Evolutionary conservation across 345 rosid species (phyloP), one percentile per base, ranked within the genome.

Genomic region (Aegle marmelos): DNA sequence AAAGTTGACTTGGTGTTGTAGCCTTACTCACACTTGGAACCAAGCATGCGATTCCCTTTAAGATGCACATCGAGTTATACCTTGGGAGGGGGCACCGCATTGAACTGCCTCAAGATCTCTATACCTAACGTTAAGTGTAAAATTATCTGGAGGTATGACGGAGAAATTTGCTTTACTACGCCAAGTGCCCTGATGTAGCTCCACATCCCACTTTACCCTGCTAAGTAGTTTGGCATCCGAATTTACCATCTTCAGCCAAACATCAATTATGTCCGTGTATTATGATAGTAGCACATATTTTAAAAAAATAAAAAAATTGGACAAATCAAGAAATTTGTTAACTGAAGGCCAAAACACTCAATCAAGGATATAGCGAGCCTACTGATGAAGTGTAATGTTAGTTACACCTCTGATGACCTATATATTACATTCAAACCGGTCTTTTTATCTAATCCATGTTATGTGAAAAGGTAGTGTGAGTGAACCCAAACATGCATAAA

Each of bases 401-500:
- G 39, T 36, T 1, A 37, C 41, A 39, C 10, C 9, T 39, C 2
- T 39, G 45, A 9, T 39, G 0, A 39, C 45, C 10, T 10, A 10
- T 41, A 10, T 41, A 0, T 2, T 0, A 0, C 48, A 41, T 41
- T 41, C 16, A 41, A 41, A 41, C 4, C 0, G 14, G 0, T 10
- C 16, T 10, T 14, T 10, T 41, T 41, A 14, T 41, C 39, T 36
- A 7, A 36, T 36, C 8, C 14, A 41, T 41, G 48, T 41, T 4
- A 41, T 0, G 16, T 10, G 1, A 2, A 10, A 41, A 41, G 0
- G 3, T 39, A 2, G 45, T 36, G 2, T 36, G 41, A 10, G 2
- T 10, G 1, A 41, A 0, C 0, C 4, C 4, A 0, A 10, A 41
- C 48, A 41, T 10, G 2, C 48, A 9, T 41, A 41, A 41, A 41